phyloP scores from a whole-genome alignment of 306 rosid species.

The Cicer chorassanicum region DNA sequence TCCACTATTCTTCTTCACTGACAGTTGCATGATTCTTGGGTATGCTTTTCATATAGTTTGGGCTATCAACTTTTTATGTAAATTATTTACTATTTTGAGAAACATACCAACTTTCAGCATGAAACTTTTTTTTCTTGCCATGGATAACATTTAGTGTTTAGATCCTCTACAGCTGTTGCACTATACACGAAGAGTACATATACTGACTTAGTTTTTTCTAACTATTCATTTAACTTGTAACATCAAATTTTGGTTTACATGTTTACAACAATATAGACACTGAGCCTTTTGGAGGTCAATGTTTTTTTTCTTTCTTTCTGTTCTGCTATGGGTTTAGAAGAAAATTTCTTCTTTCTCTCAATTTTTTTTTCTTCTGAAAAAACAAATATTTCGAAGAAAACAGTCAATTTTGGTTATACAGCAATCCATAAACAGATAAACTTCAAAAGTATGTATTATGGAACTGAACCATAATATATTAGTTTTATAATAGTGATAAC shows the following conservation, averaged over 20 bases:
- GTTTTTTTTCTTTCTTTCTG: background rate
- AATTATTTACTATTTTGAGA: background rate
- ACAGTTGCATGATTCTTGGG: constrained; percentile 99
- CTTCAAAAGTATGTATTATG: constrained; percentile 20
- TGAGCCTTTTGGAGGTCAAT: no score
- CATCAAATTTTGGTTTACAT: no score
- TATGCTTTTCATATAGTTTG: constrained; percentile 49
- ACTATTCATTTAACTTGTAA: constrained; percentile 12
- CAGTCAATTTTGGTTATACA: background rate
- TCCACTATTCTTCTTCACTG: constrained; percentile 93
- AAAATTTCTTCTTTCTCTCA: constrained; percentile 8
- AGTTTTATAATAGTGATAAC: constrained; percentile 1
- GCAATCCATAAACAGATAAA: constrained; percentile 23
- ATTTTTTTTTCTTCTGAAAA: background rate
- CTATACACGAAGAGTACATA: background rate
- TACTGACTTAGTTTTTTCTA: constrained; percentile 11
- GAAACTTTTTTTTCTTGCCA: constrained; percentile 4
- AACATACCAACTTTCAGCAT: constrained; percentile 10
- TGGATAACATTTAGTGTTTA: background rate
- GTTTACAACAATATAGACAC: no score
- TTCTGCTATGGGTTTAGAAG: background rate
- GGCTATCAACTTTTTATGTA: constrained; percentile 15
- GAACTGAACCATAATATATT: constrained; percentile 21
- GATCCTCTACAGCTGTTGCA: no score
- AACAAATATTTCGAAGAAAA: constrained; percentile 3